A percentile compares a stretch with the other conserved stretches of the same genome.
phyloP scores from a whole-genome alignment of 2,329 filamentous ascomycete species.

The Aspergillus fructus region DNA sequence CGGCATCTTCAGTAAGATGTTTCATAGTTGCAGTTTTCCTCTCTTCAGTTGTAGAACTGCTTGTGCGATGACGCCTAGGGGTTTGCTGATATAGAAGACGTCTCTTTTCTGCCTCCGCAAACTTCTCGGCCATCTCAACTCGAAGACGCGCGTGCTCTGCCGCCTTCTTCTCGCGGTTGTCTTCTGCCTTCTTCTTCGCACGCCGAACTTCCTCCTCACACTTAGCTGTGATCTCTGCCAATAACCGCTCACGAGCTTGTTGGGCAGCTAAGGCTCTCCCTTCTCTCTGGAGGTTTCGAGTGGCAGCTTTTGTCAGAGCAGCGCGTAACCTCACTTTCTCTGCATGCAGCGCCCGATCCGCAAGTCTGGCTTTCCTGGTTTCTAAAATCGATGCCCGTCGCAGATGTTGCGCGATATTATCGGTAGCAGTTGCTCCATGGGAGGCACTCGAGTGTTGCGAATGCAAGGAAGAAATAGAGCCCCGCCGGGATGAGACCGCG shows the following conservation, averaged over 20 bases:
- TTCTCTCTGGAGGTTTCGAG: constrained; percentile 57
- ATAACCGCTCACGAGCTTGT: constrained; percentile 61
- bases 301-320: constrained; percentile 60
- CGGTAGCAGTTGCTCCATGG: constrained; percentile 53
- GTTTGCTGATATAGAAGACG: constrained; percentile 50
- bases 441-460: constrained; percentile 58
- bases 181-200: constrained; percentile 66
- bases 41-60: constrained; percentile 47
- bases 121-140: constrained; percentile 64
- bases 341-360: constrained; percentile 64
- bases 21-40: constrained; percentile 41
- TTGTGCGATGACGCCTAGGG: constrained; percentile 51
- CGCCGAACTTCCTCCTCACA: constrained; percentile 66
- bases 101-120: constrained; percentile 62
- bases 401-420: constrained; percentile 64
- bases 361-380: constrained; percentile 61
- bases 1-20: constrained; percentile 50
- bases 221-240: constrained; percentile 64
- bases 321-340: constrained; percentile 65
- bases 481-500: constrained; percentile 62
- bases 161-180: constrained; percentile 63
- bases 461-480: constrained; percentile 63
- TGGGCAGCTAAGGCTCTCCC: constrained; percentile 63
- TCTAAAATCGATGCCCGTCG: constrained; percentile 66
- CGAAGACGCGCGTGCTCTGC: constrained; percentile 60